phyloP scores from a whole-genome alignment of 2,329 filamentous ascomycete genomes.

The Aureobasidium sp. region DNA sequence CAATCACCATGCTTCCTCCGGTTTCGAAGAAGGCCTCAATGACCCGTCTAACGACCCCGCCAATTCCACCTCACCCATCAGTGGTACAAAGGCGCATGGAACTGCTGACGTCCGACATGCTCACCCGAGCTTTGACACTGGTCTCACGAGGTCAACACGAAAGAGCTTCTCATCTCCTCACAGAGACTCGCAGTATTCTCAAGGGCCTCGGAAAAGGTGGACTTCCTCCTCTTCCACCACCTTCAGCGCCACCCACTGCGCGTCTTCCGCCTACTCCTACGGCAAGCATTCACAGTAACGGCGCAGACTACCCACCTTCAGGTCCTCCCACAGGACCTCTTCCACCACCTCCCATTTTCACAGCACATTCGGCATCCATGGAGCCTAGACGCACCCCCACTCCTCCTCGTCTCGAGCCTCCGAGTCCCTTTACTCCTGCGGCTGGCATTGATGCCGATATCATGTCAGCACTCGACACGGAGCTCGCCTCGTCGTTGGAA shows the following conservation, averaged over 20 bases:
- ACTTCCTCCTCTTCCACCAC: slow-evolving; percentile 70
- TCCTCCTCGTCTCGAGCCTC: slow-evolving; percentile 28
- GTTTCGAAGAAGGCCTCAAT: slow-evolving; percentile 27
- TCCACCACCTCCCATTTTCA: slow-evolving; percentile 17
- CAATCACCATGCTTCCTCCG: slow-evolving; percentile 89
- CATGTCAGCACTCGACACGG: slow-evolving; percentile 80
- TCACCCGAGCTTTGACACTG: slow-evolving; percentile 82
- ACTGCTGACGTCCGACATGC: slow-evolving; percentile 93
- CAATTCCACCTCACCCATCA: slow-evolving; percentile 89
- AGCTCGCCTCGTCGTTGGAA: slow-evolving; percentile 83
- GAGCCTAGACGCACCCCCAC: slow-evolving; percentile 33
- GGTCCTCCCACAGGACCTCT: slow-evolving; percentile 9
- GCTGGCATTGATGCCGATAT: slow-evolving; percentile 77
- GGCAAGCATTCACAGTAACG: slow-evolving; percentile 17
- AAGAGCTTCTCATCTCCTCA: slow-evolving; percentile 82
- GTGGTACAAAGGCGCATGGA: slow-evolving; percentile 98
- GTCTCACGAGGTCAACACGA: slow-evolving; percentile 90
- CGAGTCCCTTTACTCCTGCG: slow-evolving; percentile 49
- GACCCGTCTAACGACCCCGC: slow-evolving; percentile 50
- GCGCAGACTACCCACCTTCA: background rate
- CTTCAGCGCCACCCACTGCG: slow-evolving; percentile 29
- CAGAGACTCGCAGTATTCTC: slow-evolving; percentile 88
- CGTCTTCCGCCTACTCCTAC: slow-evolving; percentile 32
- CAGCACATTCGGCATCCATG: slow-evolving; percentile 8
- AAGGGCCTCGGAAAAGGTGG: slow-evolving; percentile 95